These are phyloP conservation scores for Trichoderma sp. DNA, from an alignment of 2,329 filamentous ascomycete species.

Conservation along the genomic window DNA sequence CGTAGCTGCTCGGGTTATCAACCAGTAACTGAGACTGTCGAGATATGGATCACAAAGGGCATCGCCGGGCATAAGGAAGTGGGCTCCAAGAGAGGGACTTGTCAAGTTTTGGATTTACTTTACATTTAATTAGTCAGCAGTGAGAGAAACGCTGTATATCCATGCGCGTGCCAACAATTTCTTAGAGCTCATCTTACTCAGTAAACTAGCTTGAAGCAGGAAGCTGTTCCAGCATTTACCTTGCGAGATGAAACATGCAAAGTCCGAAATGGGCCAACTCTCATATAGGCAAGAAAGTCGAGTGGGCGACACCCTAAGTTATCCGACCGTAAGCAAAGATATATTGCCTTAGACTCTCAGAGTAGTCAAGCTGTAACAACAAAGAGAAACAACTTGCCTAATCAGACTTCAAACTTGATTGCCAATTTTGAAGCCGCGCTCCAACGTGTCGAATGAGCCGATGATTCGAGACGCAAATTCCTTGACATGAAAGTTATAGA, in stretches of 20 bases:
- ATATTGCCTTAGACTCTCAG: background rate
- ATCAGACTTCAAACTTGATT: background rate
- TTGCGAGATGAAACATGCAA: background rate
- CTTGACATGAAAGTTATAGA: background rate
- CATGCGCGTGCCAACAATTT: background rate
- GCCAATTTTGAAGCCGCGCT: background rate
- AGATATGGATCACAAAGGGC: background rate
- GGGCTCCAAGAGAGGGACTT: background rate
- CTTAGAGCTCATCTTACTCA: background rate
- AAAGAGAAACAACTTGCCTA: constrained; percentile 3
- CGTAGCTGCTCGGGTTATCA: no score
- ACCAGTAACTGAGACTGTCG: background rate
- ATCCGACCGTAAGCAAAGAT: background rate
- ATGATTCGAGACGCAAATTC: background rate
- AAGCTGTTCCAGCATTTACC: background rate
- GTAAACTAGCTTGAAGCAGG: background rate
- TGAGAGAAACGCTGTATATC: background rate
- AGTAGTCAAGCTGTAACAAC: background rate
- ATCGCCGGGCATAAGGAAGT: background rate
- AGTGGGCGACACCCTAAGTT: background rate
- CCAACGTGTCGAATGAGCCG: background rate
- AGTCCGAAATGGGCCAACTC: background rate
- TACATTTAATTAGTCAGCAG: background rate
- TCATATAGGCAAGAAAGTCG: background rate
- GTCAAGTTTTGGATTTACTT: background rate